phyloP scores from a whole-genome alignment of 2,329 filamentous ascomycete species.

The Claviceps cyperi region DNA sequence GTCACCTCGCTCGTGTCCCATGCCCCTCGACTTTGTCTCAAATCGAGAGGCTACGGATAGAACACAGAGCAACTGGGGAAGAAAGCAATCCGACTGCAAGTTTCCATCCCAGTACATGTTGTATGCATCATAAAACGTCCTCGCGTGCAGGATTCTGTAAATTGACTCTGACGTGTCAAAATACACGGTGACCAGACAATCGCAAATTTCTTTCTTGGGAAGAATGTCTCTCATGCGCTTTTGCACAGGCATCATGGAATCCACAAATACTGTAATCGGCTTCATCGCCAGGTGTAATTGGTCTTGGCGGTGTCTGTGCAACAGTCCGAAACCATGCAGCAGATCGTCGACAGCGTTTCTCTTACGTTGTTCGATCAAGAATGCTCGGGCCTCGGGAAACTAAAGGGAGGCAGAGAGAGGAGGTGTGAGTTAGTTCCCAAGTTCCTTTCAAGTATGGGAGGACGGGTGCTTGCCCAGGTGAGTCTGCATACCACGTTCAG shows the following conservation, averaged over 20 bases:
- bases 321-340: slow-evolving; percentile 29
- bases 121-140: slow-evolving; percentile 36
- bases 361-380: slow-evolving; percentile 2
- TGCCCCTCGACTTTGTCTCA: slow-evolving; percentile 33
- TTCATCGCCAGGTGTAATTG: slow-evolving; percentile 31
- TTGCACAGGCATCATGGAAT: slow-evolving; percentile 42
- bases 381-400: slow-evolving; percentile 7
- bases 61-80: slow-evolving; percentile 38
- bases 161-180: slow-evolving; percentile 36
- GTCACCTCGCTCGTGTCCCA: slow-evolving; percentile 35
- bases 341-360: slow-evolving; percentile 22
- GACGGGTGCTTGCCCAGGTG: not conserved
- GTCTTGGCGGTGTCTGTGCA: slow-evolving; percentile 33
- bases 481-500: slow-evolving; percentile 33
- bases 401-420: not conserved
- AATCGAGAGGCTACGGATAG: slow-evolving; percentile 40
- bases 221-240: slow-evolving; percentile 44
- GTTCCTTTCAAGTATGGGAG: not conserved
- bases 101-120: slow-evolving; percentile 36
- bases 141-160: slow-evolving; percentile 38
- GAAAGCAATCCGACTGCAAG: slow-evolving; percentile 32
- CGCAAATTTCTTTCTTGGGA: slow-evolving; percentile 35
- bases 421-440: not conserved
- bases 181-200: slow-evolving; percentile 34
- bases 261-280: slow-evolving; percentile 41